Conservation (phyloP, 2,329 filamentous ascomycete genomes). For the Neonectria hederae region DNA sequence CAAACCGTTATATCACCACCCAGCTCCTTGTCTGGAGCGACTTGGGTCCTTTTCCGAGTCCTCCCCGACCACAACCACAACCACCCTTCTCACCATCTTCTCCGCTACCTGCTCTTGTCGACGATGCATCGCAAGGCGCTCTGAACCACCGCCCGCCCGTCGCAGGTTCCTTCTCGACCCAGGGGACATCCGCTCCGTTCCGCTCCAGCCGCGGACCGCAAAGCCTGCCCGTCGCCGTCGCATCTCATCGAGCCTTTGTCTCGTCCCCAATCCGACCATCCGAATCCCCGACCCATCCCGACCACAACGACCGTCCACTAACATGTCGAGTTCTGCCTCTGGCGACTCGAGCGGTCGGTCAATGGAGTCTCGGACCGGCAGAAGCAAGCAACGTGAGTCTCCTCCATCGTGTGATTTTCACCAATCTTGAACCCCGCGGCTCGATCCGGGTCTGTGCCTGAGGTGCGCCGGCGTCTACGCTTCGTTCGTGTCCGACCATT, state of each 20-base stretch:
- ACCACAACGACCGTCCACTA: slow-evolving; percentile 29
- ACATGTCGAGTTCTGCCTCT: slow-evolving; percentile 50
- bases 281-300: slow-evolving; percentile 31
- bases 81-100: slow-evolving; percentile 24
- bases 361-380: slow-evolving; percentile 79
- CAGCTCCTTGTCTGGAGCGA: slow-evolving; percentile 39
- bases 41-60: slow-evolving; percentile 21
- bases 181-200: slow-evolving; percentile 38
- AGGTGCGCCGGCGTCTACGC: slow-evolving; percentile 15
- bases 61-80: slow-evolving; percentile 31
- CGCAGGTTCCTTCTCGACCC: slow-evolving; percentile 43
- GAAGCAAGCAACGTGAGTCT: slow-evolving; percentile 82
- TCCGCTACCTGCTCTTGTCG: slow-evolving; percentile 25
- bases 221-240: slow-evolving; percentile 23
- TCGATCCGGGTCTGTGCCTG: slow-evolving; percentile 14
- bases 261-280: slow-evolving; percentile 25
- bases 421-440: slow-evolving; percentile 14
- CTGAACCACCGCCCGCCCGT: slow-evolving; percentile 38
- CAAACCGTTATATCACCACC: slow-evolving; percentile 43
- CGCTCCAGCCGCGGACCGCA: slow-evolving; percentile 31
- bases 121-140: slow-evolving; percentile 42
- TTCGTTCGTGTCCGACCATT: neutral
- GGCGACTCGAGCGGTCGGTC: slow-evolving; percentile 56
- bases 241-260: slow-evolving; percentile 24
- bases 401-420: slow-evolving; percentile 20